Evolutionary conservation across 352 stramenopile genomes (phyloP).

Genomic region (Globisporangium acanthophoron): DNA sequence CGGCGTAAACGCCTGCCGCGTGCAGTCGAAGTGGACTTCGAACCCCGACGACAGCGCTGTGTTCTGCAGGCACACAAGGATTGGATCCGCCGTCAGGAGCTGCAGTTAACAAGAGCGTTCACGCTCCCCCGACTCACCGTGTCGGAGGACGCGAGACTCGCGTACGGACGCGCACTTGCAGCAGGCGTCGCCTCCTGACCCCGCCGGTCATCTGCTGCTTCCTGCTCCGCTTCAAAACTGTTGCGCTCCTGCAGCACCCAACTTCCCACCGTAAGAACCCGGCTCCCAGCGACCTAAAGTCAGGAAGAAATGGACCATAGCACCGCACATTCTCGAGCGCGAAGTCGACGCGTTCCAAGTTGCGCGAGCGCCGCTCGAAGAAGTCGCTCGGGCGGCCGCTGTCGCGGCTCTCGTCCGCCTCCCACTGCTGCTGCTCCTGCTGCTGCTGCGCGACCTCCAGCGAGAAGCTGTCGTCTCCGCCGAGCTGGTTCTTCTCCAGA

Average conservation of each 20-base stretch:
- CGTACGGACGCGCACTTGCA: conserved; percentile 2
- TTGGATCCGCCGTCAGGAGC: neutral
- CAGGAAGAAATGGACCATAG: too few species aligned
- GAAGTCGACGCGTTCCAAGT: conserved; percentile 67
- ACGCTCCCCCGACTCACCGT: conserved; percentile 11
- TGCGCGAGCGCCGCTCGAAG: conserved; percentile 66
- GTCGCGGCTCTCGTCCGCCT: conserved; percentile 28
- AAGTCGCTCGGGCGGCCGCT: conserved; percentile 65
- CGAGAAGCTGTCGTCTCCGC: conserved; percentile 40
- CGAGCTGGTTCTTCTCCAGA: conserved; percentile 38
- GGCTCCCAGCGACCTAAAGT: too few species aligned
- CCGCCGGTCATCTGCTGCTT: neutral
- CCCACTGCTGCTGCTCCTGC: conserved; percentile 29
- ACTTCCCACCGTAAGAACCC: too few species aligned
- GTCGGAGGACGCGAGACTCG: conserved; percentile 24
- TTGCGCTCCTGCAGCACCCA: neutral
- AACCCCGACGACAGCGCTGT: conserved; percentile 63
- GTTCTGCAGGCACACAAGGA: conserved; percentile 15
- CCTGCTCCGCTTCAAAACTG: neutral
- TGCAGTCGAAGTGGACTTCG: conserved; percentile 59
- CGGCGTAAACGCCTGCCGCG: conserved; percentile 45
- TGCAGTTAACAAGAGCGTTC: neutral
- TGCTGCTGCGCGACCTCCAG: conserved; percentile 21
- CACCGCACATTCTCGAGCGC: conserved; percentile 18
- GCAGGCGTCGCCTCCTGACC: neutral